These are phyloP conservation scores for Sclerospora graminicola DNA, from an alignment of 352 stramenopile species.

Conservation along the genomic window DNA sequence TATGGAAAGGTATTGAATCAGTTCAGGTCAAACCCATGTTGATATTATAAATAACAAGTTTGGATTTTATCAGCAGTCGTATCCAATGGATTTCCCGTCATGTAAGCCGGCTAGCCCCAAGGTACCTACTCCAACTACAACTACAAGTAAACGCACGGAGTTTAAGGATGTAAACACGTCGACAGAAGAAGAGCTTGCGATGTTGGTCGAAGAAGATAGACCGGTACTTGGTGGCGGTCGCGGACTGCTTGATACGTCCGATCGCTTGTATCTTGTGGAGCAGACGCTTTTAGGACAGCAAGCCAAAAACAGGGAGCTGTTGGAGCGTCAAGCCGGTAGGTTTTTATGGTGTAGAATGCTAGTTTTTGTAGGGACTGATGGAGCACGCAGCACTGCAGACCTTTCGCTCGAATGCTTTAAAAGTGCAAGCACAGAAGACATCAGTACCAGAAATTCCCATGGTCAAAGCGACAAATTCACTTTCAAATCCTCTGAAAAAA, in stretches of 20 bases:
- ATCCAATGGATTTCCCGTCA: conserved; percentile 53
- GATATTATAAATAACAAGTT: not conserved
- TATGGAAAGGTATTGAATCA: too few relatives aligned
- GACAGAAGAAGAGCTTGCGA: conserved; percentile 52
- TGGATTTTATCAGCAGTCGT: not conserved
- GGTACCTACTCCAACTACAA: too few relatives aligned
- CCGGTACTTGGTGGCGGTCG: conserved; percentile 25
- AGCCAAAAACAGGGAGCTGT: conserved; percentile 21
- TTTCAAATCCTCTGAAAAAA: conserved; percentile 3
- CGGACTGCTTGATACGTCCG: conserved; percentile 62
- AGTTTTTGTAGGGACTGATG: not conserved
- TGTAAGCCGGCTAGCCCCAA: conserved; percentile 71
- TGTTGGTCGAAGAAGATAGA: conserved; percentile 37
- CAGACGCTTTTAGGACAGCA: conserved; percentile 42
- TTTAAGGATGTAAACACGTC: conserved; percentile 69
- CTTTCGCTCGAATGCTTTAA: conserved; percentile 52
- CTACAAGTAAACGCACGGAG: conserved; percentile 51
- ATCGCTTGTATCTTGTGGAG: conserved; percentile 63
- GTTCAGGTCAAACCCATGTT: too few relatives aligned
- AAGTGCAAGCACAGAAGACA: conserved; percentile 40
- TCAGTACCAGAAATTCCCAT: conserved; percentile 9
- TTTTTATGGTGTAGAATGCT: not conserved
- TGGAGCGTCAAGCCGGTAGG: conserved; percentile 28
- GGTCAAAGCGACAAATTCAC: conserved; percentile 3
- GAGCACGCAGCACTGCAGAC: conserved; percentile 35